A percentile compares a stretch with the other conserved stretches of the same genome.
These are phyloP conservation scores for Candida sanyaensis DNA, from an alignment of 1,139 yeast genomes.

Conservation along the genomic window DNA sequence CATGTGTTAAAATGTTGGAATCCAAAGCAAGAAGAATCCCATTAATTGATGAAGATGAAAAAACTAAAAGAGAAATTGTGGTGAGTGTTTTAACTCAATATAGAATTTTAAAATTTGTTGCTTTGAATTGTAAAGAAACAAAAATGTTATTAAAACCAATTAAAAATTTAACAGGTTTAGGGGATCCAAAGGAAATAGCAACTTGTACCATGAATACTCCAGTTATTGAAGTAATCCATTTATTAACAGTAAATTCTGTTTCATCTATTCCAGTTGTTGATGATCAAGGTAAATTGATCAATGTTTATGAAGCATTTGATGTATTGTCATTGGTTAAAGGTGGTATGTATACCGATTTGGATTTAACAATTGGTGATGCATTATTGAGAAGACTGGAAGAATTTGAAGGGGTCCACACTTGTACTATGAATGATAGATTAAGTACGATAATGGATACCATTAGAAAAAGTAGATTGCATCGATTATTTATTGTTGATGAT, in stretches of 20 bases:
- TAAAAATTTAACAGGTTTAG: conserved; percentile 61
- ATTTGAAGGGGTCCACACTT: conserved; percentile 97
- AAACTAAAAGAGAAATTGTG: conserved; percentile 89
- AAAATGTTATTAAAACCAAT: conserved; percentile 80
- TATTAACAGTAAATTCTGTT: conserved; percentile 75
- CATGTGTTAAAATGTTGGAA: conserved; percentile 89
- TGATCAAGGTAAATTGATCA: conserved; percentile 69
- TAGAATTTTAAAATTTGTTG: conserved; percentile 92
- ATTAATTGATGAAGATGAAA: conserved; percentile 90
- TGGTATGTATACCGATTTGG: conserved; percentile 88
- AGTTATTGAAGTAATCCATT: conserved; percentile 88
- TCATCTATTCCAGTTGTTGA: conserved; percentile 94
- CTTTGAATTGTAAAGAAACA: conserved; percentile 94
- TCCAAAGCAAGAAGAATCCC: conserved; percentile 94
- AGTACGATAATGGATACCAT: conserved; percentile 94
- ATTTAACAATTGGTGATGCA: conserved; percentile 94
- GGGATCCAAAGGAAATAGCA: conserved; percentile 57
- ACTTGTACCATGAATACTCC: conserved; percentile 92
- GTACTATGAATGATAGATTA: conserved; percentile 83
- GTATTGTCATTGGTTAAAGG: conserved; percentile 91
- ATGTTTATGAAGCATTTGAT: conserved; percentile 96
- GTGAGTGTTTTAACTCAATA: conserved; percentile 96
- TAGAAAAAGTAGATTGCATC: conserved; percentile 85
- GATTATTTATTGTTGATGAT: conserved; percentile 89
- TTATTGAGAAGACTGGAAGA: conserved; percentile 92